Evolutionary conservation across 441 rosid genomes (phyloP), one percentile per base, ranked within the genome.

Genomic region (Bruguiera hainesii): DNA sequence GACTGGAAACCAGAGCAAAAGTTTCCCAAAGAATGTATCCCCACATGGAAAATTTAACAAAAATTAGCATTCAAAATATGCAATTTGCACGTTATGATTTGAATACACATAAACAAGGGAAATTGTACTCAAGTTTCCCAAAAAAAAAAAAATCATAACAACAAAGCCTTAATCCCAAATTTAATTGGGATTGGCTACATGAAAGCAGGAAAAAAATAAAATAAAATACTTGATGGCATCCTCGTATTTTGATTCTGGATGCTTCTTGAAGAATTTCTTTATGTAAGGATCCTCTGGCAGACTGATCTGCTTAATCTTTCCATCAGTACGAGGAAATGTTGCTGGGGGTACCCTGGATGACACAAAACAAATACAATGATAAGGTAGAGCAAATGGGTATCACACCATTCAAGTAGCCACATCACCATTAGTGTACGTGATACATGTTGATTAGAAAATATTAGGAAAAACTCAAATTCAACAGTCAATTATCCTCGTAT

Each of bases 231-330:
- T 89, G 85, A 71, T 73, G 68, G 96, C 80, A 72, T 87, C 96
- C 19, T 86, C 77, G 57, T 76, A 59, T 57, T 80, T 82, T 0
- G 94, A 79, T 55, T 71, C 84, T 0, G 85, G 93, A 81, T 86
- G 79, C 77, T 70, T 85, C 66, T 65, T 58, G 55, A 80, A 83
- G 84, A 93, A 93, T 71, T 76, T 87, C 42, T 81, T 82, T 63
- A 84, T 78, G 52, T 89, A 90, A 65, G 83, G 71, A 78, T 90
- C 97, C 73, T 93, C 97, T 0, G 94, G 97, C 31, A 90, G 91
- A 72, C 65, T 70, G 68, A 93, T 89, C 77, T 61, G 83, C 76
- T 86, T 59, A 50, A 90, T 68, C 75, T 90, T 89, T 4, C 91
- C 97, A 72, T 78, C 66, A 4, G 82, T 50, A 18, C 86, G 82